Base-by-base conservation (phyloP, 306 rosid species). In the Quercus glauca region DNA sequence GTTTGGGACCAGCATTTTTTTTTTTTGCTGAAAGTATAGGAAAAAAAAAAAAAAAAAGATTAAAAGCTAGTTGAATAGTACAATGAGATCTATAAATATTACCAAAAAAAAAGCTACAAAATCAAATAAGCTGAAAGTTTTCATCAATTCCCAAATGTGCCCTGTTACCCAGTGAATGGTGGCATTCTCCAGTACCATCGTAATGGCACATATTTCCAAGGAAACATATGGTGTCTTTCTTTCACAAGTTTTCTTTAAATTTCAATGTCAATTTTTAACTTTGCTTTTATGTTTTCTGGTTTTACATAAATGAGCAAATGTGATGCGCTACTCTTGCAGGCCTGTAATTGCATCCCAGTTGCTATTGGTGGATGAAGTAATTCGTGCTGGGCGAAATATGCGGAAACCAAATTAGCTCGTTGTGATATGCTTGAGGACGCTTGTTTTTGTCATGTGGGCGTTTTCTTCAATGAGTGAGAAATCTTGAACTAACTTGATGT, bases 371-470 rank as follows among this genome's bases (percentile, higher is more conserved):
- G 99, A 95, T 75, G 99, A 95, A 90, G 97, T 95, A 15, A 93
- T 95, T 71, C 98, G 99, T 28, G 99, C 98, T n/a, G 99, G 99
- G 52, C 94, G 94, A 5, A 95, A 95, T 57, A 95, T 95, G 98
- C 78, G 98, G 77, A 95, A 93, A 82, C 99, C 99, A 56, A 89
- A 33, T 15, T 95, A 91, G 84, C 28, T 51, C 57, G 51, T 51
- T 56, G 14, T 19, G 49, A 67, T 33, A 35, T 67, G 20, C 51
- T 67, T 19, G 23, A n/a, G 49, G 72, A 43, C 13, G 37, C 25
- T 0, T 14, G 63, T 56, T 20, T 58, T 33, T 68, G 55, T 43
- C 49, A 31, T 41, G 12, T 23, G 80, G 75, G 59, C 67, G 17
- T 71, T 81, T 60, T 37, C 68, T 20, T 21, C 49, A 60, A 18